Evolutionary conservation across 352 stramenopile species (phyloP), one percentile per base, ranked within the genome.

Genomic region (Phytophthora sojae): DNA sequence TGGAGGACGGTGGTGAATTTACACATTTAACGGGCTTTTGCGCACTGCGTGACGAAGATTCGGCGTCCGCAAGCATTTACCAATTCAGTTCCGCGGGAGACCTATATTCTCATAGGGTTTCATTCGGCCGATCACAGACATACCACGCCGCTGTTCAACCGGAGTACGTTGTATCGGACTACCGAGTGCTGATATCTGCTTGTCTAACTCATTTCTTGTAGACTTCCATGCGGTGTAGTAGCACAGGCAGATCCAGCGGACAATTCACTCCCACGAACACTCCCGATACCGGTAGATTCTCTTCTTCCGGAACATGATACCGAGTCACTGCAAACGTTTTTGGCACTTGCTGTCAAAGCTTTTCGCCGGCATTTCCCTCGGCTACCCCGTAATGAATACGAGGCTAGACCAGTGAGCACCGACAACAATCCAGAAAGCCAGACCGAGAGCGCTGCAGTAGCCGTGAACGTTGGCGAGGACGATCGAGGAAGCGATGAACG

Each of bases 71-170:
- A 1, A 70, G 61, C 32, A 74, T 91, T 57, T 94, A 91, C 49
- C 82, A 92, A 59, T 54, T 94, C n/a, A 94, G 84, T 60, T 82
- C 69, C 59, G 50, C 90, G 23, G 86, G 86, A 3, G 86, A 94
- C 54, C 45, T 94, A 2, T 90, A 83, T 57, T 88, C 78, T 4
- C 86, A 94, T 61, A 68, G 67, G 9, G 77, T 94, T 23, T 81
- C 84, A 26, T 79, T 75, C 47, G 57, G 58, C 17, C 76, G 68
- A 32, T 72, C 53, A 21, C 59, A 78, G 8, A 73, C 62, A 19
- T 89, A 91, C 42, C 57, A 75, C 15, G 65, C 75, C 11, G 81
- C 81, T 21, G 72, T 94, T 51, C 86, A 92, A 53, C 49, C 71
- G 2, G 75, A 85, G 86, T 94, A 84, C 67, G 86, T 83, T 30